Conservation (phyloP, 2,329 filamentous ascomycete genomes). For the Ilyonectria mors-panacis region DNA sequence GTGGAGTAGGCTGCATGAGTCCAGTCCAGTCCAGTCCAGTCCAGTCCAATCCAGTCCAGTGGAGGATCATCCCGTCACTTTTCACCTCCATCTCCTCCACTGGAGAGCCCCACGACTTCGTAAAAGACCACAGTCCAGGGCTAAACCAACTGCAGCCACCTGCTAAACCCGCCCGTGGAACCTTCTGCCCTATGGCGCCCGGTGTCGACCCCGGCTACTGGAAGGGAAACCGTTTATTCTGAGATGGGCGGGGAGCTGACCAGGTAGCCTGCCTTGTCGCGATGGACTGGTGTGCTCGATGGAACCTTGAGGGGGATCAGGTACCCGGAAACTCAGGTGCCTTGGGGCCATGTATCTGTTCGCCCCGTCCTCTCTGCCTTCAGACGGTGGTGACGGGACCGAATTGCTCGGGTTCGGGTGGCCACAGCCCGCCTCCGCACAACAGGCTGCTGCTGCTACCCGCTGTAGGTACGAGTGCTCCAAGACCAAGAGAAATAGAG, state of each 20-base stretch:
- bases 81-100: not conserved
- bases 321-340: not conserved
- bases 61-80: slow-evolving; percentile 1
- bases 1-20: not conserved
- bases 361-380: not conserved
- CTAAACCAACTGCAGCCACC: slow-evolving; percentile 4
- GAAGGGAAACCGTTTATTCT: slow-evolving; percentile 2
- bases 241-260: not conserved
- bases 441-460: not conserved
- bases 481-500: not conserved
- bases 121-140: not conserved
- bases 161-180: not conserved
- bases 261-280: not conserved
- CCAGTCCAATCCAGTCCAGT: not conserved
- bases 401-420: not conserved
- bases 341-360: not conserved
- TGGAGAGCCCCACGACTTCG: not conserved
- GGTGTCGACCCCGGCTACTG: not conserved
- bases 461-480: not conserved
- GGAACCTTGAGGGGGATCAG: too few species aligned
- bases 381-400: not conserved
- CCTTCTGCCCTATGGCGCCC: slow-evolving; percentile 2
- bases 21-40: too few species aligned
- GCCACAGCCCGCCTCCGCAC: slow-evolving; percentile 1
- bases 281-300: too few species aligned